Conservation (phyloP, 2,329 filamentous ascomycete species). For the Pseudogymnoascus pannorum region DNA sequence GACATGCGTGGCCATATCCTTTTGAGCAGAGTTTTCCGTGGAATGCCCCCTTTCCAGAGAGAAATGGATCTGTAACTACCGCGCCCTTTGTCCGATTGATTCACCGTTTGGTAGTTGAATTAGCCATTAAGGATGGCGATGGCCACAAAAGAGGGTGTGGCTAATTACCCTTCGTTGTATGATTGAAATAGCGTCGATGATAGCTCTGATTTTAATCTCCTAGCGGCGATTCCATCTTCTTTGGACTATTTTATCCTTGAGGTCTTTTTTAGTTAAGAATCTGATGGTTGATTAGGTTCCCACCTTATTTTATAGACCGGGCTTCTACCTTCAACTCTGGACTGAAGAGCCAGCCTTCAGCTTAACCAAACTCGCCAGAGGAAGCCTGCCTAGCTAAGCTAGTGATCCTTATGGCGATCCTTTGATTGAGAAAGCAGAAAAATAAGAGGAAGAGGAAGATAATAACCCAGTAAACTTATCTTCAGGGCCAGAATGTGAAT, state of each 20-base stretch:
- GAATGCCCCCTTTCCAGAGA: not conserved
- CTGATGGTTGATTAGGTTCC: not conserved
- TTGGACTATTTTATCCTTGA: not conserved
- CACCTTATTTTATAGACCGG: not conserved
- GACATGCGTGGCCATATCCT: not conserved
- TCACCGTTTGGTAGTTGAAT: not conserved
- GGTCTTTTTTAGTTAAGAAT: not conserved
- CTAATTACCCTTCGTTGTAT: no score
- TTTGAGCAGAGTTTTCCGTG: not conserved
- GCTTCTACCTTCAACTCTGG: no score
- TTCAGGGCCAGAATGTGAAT: no score
- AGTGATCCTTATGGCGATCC: no score
- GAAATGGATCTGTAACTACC: not conserved
- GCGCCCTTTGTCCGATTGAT: not conserved
- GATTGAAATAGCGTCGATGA: not conserved
- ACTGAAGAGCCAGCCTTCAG: no score
- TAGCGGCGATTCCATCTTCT: not conserved
- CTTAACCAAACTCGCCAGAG: no score
- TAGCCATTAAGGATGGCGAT: not conserved
- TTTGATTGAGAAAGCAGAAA: no score
- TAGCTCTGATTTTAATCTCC: not conserved
- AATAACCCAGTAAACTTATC: no score
- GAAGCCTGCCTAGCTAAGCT: no score
- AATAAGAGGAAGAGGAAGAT: no score
- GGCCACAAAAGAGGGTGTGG: not conserved